These are phyloP conservation scores for Coemansia sp. DNA, from an alignment of 192 early-diverging fungal species.

Conservation along the genomic window DNA sequence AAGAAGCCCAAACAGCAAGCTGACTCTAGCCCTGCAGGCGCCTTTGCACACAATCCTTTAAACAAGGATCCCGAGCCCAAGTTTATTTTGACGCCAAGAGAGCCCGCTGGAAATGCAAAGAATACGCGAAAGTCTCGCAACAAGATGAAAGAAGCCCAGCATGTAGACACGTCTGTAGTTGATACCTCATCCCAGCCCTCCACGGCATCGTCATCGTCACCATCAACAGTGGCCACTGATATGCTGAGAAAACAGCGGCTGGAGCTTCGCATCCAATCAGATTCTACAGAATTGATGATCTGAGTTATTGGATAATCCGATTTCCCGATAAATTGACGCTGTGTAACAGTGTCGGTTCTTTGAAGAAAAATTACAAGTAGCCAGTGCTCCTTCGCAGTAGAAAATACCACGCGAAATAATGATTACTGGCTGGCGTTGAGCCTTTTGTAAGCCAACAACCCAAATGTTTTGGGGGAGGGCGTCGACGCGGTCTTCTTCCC, in stretches of 20 bases:
- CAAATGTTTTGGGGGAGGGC: no score
- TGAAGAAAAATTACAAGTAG: neutral
- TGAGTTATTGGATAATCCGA: neutral
- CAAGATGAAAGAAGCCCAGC: neutral
- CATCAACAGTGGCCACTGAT: neutral
- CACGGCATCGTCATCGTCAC: no score
- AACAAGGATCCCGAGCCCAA: constrained; percentile 20
- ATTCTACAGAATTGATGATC: constrained; percentile 8
- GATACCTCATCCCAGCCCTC: no score
- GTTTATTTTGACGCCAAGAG: constrained; percentile 27
- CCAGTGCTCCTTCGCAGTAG: no score
- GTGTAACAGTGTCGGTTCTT: no score
- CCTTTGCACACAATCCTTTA: constrained; percentile 38
- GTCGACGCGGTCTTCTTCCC: neutral
- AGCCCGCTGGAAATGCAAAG: constrained; percentile 3
- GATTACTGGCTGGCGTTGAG: no score
- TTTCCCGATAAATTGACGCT: no score
- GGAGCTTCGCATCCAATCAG: constrained; percentile 41
- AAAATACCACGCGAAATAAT: no score
- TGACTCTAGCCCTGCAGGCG: constrained; percentile 3
- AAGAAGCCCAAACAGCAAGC: neutral
- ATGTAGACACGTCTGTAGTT: neutral
- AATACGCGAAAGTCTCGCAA: constrained; percentile 1
- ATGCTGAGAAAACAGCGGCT: constrained; percentile 17
- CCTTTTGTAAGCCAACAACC: no score